phyloP scores from a whole-genome alignment of 2,329 filamentous ascomycete genomes.

The Venturia asperata region DNA sequence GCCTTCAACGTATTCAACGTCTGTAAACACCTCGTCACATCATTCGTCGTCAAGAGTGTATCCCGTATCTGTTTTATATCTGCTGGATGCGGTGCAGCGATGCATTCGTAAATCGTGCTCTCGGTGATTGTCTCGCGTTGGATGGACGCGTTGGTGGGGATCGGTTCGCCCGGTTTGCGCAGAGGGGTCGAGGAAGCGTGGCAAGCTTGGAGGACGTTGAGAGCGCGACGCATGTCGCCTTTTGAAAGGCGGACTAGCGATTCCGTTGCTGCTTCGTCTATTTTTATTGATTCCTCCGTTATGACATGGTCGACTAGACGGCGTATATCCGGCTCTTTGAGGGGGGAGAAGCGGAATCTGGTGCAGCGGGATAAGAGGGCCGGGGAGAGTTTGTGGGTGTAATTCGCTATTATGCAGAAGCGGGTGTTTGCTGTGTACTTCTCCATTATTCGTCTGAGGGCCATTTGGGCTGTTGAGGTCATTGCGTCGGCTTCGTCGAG shows the following conservation, averaged over 20 bases:
- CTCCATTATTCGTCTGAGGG: slow-evolving; percentile 93
- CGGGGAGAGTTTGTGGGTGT: slow-evolving; percentile 93
- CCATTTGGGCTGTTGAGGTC: slow-evolving; percentile 99
- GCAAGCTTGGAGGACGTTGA: slow-evolving; percentile 95
- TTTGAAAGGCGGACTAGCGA: slow-evolving; percentile 81
- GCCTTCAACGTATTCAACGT: slow-evolving; percentile 85
- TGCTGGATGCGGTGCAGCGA: slow-evolving; percentile 85
- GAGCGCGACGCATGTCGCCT: slow-evolving; percentile 88
- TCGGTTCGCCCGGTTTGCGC: slow-evolving; percentile 41
- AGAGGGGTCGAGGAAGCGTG: slow-evolving; percentile 75
- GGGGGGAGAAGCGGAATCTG: slow-evolving; percentile 85
- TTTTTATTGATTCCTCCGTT: slow-evolving; percentile 76
- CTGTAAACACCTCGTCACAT: slow-evolving; percentile 81
- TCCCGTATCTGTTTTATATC: slow-evolving; percentile 79
- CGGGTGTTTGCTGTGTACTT: slow-evolving; percentile 97
- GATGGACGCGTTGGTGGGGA: slow-evolving; percentile 49
- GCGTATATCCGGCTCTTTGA: slow-evolving; percentile 83
- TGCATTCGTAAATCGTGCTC: slow-evolving; percentile 91
- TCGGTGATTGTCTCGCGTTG: slow-evolving; percentile 82
- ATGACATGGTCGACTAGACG: slow-evolving; percentile 83
- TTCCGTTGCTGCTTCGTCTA: slow-evolving; percentile 71
- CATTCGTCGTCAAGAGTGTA: slow-evolving; percentile 73
- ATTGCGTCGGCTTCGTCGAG: slow-evolving; percentile 99
- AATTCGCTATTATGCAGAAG: slow-evolving; percentile 98
- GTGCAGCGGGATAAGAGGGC: slow-evolving; percentile 90